A percentile compares a stretch with the other conserved stretches of the same genome.
These are phyloP conservation scores for Leishmania tropica DNA, from an alignment of 208 protist genomes.

Conservation along the genomic window DNA sequence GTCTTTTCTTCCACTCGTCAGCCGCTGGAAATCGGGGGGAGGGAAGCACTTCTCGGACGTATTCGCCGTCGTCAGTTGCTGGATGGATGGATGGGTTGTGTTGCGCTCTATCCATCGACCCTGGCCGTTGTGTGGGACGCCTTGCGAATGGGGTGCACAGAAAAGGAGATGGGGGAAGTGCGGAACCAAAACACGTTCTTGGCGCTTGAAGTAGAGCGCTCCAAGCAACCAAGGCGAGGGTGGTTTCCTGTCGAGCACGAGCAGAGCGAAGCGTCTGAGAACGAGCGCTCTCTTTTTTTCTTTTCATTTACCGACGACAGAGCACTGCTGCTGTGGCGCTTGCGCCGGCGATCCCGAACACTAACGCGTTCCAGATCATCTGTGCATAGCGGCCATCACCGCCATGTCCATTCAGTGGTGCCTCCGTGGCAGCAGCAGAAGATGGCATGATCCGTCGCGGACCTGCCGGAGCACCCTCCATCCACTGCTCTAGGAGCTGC, in stretches of 20 bases:
- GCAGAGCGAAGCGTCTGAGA: not conserved
- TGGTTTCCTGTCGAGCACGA: not conserved
- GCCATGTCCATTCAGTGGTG: not conserved
- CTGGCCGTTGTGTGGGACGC: not conserved
- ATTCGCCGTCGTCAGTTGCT: not conserved
- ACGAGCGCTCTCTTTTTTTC: not conserved
- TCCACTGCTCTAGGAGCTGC: constrained; percentile 38
- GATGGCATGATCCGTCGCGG: not conserved
- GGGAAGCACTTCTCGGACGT: not conserved
- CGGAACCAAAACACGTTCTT: not conserved
- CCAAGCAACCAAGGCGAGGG: not conserved
- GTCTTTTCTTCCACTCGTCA: not conserved
- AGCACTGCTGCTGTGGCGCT: constrained; percentile 20
- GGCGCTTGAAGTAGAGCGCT: not conserved
- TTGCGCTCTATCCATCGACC: not conserved
- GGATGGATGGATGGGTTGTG: not conserved
- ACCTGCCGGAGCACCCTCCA: constrained; percentile 21
- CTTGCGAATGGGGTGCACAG: not conserved
- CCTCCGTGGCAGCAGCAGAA: not conserved
- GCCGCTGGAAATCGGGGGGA: not conserved
- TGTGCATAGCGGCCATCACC: not conserved
- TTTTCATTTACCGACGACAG: not conserved
- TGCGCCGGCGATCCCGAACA: constrained; percentile 22
- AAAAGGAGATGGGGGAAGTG: not conserved
- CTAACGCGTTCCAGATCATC: constrained; percentile 22